phyloP scores from a whole-genome alignment of 306 rosid genomes.

The Vicia villosa region DNA sequence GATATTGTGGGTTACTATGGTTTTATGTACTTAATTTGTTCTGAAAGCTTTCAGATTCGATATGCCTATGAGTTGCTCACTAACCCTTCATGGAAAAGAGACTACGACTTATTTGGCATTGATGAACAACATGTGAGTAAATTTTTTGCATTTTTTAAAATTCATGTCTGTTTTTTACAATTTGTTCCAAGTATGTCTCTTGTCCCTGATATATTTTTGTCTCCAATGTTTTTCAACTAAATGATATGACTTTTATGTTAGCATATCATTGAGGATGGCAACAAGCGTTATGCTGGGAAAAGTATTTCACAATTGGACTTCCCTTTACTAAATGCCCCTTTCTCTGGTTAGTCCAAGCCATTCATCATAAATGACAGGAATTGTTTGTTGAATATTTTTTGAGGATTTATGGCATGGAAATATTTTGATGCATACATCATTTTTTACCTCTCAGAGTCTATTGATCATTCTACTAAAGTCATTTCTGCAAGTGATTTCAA shows the following conservation, averaged over 20 bases:
- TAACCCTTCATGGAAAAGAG: conserved; percentile 76
- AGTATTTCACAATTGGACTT: conserved; percentile 52
- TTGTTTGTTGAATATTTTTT: background rate
- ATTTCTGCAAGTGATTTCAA: conserved; percentile 56
- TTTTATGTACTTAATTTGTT: conserved; percentile 15
- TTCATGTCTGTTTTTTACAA: background rate
- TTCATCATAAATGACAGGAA: conserved; percentile 11
- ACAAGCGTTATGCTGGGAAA: conserved; percentile 57
- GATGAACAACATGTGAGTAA: conserved; percentile 80
- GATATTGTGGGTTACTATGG: conserved; percentile 23
- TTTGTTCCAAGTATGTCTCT: conserved; percentile 16
- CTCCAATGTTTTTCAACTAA: conserved; percentile 18
- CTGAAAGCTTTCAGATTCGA: conserved; percentile 58
- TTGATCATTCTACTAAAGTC: conserved; percentile 53
- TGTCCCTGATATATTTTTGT: conserved; percentile 3
- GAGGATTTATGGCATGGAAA: background rate
- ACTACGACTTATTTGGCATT: conserved; percentile 77
- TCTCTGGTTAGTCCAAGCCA: conserved; percentile 59
- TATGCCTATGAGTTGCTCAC: conserved; percentile 92
- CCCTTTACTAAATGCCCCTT: conserved; percentile 61
- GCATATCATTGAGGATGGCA: conserved; percentile 69
- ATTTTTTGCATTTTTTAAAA: conserved; percentile 27
- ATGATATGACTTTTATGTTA: conserved; percentile 43
- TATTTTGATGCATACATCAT: conserved; percentile 32
- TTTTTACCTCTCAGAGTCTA: conserved; percentile 47